Conservation (phyloP, 495 filamentous ascomycete species). For the Neurospora sp. region DNA sequence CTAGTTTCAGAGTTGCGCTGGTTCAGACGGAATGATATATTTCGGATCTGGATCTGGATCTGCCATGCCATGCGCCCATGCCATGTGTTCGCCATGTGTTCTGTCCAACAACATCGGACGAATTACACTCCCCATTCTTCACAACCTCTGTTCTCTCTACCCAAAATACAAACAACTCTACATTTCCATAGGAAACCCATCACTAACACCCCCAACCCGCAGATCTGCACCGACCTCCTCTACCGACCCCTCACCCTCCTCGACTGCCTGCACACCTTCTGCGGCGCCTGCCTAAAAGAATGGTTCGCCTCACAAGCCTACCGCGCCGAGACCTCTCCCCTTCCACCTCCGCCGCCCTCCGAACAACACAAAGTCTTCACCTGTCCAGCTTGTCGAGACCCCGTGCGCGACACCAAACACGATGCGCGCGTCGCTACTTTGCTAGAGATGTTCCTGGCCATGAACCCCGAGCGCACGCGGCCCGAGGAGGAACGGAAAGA, state of each 20-base stretch:
- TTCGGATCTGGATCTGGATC: background rate
- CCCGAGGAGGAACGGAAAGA: constrained; percentile 60
- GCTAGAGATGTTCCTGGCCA: constrained; percentile 65
- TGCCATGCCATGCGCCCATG: background rate
- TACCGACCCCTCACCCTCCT: constrained; percentile 93
- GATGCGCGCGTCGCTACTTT: constrained; percentile 78
- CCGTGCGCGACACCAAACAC: constrained; percentile 69
- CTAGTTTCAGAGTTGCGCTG: background rate
- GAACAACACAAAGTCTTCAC: constrained; percentile 49
- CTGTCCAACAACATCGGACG: background rate
- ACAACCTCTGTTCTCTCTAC: too few relatives aligned
- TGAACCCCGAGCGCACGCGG: constrained; percentile 62
- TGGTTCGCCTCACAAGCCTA: constrained; percentile 68
- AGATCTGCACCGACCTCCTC: constrained; percentile 96
- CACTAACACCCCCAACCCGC: background rate
- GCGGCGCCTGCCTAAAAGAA: constrained; percentile 85
- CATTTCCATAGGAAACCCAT: too few relatives aligned
- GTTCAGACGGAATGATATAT: background rate
- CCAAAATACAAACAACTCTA: too few relatives aligned
- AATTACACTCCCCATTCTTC: too few relatives aligned
- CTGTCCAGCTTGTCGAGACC: constrained; percentile 85
- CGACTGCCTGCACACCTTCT: constrained; percentile 96
- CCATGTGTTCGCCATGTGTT: background rate
- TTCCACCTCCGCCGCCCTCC: constrained; percentile 33
- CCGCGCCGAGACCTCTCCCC: constrained; percentile 32